Evolutionary conservation across 495 filamentous ascomycete species (phyloP).

Genomic region (Hamigera avellanea): DNA sequence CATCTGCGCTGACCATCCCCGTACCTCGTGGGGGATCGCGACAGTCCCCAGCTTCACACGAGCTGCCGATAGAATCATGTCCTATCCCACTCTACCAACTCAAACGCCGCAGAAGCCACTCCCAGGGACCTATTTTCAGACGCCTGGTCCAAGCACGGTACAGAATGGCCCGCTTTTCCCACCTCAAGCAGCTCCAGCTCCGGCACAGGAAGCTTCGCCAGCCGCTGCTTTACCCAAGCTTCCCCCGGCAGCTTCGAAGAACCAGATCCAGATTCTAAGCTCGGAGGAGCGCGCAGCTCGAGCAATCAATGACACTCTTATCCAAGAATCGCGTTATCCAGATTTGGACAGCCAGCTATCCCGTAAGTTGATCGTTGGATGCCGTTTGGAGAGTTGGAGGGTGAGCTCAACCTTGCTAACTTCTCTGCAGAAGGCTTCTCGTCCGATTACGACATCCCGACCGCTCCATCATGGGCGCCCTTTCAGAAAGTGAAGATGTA

Average conservation of each 20-base stretch:
- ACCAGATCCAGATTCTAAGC: conserved; percentile 33
- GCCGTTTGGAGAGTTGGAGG: neutral
- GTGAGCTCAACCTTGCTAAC: neutral
- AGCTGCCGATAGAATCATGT: conserved; percentile 32
- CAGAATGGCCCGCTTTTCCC: conserved; percentile 15
- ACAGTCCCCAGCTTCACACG: conserved; percentile 10
- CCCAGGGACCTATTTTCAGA: conserved; percentile 65
- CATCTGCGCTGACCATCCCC: conserved; percentile 10
- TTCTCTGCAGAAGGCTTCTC: conserved; percentile 59
- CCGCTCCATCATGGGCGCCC: conserved; percentile 63
- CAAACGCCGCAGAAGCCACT: conserved; percentile 53
- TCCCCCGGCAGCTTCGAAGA: conserved; percentile 22
- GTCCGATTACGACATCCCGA: conserved; percentile 75
- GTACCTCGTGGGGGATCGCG: conserved; percentile 20
- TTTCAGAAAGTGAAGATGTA: conserved; percentile 76
- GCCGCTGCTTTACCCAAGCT: conserved; percentile 25
- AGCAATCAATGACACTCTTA: conserved; percentile 71
- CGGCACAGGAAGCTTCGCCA: conserved; percentile 9
- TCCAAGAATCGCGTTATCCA: conserved; percentile 67
- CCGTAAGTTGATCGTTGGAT: conserved; percentile 46
- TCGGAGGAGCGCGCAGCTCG: conserved; percentile 69
- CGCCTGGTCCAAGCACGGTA: conserved; percentile 40
- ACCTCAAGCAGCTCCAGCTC: conserved; percentile 15
- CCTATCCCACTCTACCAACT: conserved; percentile 43
- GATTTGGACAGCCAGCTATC: conserved; percentile 82